Base-by-base conservation (phyloP, 108 stramenopile species). In the Craspedostauros australis region DNA sequence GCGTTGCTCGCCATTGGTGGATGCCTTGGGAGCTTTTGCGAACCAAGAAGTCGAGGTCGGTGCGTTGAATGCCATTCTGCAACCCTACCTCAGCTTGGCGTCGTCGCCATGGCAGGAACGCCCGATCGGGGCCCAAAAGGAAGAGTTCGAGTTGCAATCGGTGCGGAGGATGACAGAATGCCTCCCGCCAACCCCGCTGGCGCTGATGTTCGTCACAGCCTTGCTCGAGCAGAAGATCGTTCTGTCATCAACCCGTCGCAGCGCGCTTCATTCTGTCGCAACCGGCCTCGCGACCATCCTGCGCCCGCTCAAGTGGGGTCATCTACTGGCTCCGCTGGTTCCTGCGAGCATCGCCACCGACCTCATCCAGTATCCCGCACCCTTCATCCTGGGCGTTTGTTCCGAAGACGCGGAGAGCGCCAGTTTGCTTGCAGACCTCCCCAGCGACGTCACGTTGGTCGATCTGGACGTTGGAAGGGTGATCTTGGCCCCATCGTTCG, bases 381-480 rank as follows among this genome's bases (percentile, higher is more conserved):
- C 90, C 32, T 91, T 87, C 39, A 81, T 91, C 39, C 45, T 91
- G 8, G 90, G 90, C 8, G 56, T 85, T 7, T 73, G 85, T 9
- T 75, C 82, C 23, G 81, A 87, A 46, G 84, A 82, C 29, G 64
- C 66, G 25, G 69, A 70, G 19, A 84, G 75, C 38, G 48, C 70
- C 25, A 72, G 61, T 7, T 49, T 87, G 28, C 65, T 91, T 24
- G 69, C 68, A 19, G 68, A 78, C 12, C 63, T 91, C 12, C 90
- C 90, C 22, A 40, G 62, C 20, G 90, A 91, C 65, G 79, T 91
- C 2, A 86, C 86, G 5, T 40, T 91, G 62, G 85, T 91, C n/a
- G 86, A 91, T 54, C 59, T 91, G 64, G 90, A 91, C 50, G 82
- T 86, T n/a, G 90, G 90, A 0, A 60, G 86, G 34, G 90, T 91